A percentile compares a stretch with the other conserved stretches of the same genome.
Conservation (phyloP, 768 basidiomycete species). For the Lentinula lateritia region DNA sequence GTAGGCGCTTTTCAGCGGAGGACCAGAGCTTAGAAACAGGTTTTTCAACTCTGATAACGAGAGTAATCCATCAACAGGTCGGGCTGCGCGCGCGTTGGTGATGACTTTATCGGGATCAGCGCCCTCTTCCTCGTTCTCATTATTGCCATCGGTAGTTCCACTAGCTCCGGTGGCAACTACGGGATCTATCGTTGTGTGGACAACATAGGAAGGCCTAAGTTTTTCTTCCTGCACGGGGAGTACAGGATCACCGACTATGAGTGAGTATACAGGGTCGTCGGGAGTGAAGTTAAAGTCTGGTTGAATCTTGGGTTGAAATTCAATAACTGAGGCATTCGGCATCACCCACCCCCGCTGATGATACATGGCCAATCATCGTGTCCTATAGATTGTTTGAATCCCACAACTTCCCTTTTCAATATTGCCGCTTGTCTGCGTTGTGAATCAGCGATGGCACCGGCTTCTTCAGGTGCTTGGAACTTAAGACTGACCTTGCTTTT, state of each 20-base stretch:
- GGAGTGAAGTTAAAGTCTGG: slow-evolving; percentile 87
- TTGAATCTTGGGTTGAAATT: background rate
- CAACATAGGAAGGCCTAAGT: slow-evolving; percentile 61
- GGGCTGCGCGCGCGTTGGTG: slow-evolving; percentile 63
- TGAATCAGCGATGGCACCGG: background rate
- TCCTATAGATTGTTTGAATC: slow-evolving; percentile 44
- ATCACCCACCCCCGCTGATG: slow-evolving; percentile 71
- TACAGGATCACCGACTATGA: slow-evolving; percentile 62
- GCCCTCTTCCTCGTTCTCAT: slow-evolving; percentile 44
- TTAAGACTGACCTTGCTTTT: slow-evolving; percentile 50
- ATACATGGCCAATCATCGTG: slow-evolving; percentile 68
- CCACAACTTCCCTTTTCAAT: slow-evolving; percentile 55
- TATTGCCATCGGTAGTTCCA: slow-evolving; percentile 19
- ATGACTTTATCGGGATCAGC: slow-evolving; percentile 67
- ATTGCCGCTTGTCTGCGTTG: slow-evolving; percentile 67
- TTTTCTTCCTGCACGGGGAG: slow-evolving; percentile 44
- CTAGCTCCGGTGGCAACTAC: slow-evolving; percentile 27
- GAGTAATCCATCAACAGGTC: slow-evolving; percentile 64
- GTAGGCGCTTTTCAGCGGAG: slow-evolving; percentile 60
- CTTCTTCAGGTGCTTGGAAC: background rate
- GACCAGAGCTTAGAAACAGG: slow-evolving; percentile 33
- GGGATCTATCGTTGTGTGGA: slow-evolving; percentile 68
- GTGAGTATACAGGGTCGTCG: slow-evolving; percentile 74
- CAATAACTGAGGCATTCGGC: background rate
- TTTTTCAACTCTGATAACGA: slow-evolving; percentile 47